Conservation (phyloP, 371 early-diverging fungal species). For the Rhizopus sp. region DNA sequence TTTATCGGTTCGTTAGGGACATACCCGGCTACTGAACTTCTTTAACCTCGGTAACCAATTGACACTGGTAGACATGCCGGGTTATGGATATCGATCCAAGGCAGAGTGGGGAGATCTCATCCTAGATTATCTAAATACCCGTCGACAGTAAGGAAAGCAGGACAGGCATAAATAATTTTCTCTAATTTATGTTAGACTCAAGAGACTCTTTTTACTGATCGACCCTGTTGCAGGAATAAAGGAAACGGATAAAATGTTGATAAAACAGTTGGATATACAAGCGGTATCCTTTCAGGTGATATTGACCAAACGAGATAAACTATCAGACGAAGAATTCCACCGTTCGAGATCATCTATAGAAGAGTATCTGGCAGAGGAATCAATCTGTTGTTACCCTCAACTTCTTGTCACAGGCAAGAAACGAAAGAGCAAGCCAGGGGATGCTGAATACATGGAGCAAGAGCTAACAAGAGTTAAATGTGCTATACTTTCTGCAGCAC, state of each 20-base stretch:
- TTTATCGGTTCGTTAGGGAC: conserved; percentile 48
- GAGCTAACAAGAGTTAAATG: conserved; percentile 34
- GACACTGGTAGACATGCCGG: conserved; percentile 82
- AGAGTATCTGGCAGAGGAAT: conserved; percentile 42
- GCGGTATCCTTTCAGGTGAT: conserved; percentile 64
- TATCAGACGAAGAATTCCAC: conserved; percentile 44
- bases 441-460: conserved; percentile 20
- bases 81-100: conserved; percentile 74
- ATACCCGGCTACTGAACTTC: conserved; percentile 72
- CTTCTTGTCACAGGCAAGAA: conserved; percentile 43
- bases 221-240: conserved; percentile 74
- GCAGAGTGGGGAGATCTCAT: conserved; percentile 77
- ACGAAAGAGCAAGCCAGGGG: conserved; percentile 25
- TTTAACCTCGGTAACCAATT: conserved; percentile 60
- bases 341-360: conserved; percentile 47
- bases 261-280: conserved; percentile 60
- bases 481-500: conserved; percentile 33
- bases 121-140: conserved; percentile 55
- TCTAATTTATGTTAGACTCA: conserved; percentile 44
- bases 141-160: conserved; percentile 54
- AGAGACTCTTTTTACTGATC: conserved; percentile 64
- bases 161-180: neutral
- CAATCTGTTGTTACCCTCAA: conserved; percentile 60
- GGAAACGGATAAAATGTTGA: conserved; percentile 59
- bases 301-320: conserved; percentile 67